Conservation (phyloP, 768 basidiomycete species). For the Pleurotus sapidus region DNA sequence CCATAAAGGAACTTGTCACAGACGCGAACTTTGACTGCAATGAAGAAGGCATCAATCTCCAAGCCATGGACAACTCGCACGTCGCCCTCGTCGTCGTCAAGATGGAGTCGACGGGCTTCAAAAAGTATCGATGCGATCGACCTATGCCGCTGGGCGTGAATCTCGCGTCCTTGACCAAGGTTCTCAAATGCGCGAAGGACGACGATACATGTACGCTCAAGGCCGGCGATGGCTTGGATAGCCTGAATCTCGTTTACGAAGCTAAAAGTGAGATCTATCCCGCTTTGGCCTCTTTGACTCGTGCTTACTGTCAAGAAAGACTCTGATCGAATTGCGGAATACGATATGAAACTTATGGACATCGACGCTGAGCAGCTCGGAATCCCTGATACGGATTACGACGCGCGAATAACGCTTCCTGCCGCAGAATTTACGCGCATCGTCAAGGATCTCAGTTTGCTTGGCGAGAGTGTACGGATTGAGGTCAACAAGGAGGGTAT, state of each 20-base stretch:
- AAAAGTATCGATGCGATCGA: constrained; percentile 88
- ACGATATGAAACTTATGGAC: constrained; percentile 99
- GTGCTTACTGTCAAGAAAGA: constrained; percentile 39
- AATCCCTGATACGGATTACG: constrained; percentile 97
- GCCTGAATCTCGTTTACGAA: constrained; percentile 87
- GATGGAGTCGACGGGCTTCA: constrained; percentile 77
- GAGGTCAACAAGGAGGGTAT: constrained; percentile 97
- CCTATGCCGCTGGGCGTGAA: constrained; percentile 92
- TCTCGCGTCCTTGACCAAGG: constrained; percentile 86
- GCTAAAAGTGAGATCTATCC: constrained; percentile 61
- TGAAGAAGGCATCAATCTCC: constrained; percentile 91
- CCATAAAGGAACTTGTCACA: constrained; percentile 95
- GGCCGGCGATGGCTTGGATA: constrained; percentile 87
- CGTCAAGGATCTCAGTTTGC: constrained; percentile 83
- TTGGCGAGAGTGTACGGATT: constrained; percentile 94
- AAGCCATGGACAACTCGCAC: constrained; percentile 99
- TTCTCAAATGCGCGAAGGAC: constrained; percentile 96
- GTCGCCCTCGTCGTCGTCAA: constrained; percentile 94
- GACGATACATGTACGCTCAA: constrained; percentile 91
- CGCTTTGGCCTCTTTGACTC: constrained; percentile 5
- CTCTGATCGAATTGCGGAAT: constrained; percentile 92
- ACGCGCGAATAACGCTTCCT: constrained; percentile 86
- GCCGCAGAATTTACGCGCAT: constrained; percentile 88
- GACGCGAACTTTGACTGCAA: constrained; percentile 98
- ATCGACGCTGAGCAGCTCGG: constrained; percentile 94